Evolutionary conservation across 2,329 filamentous ascomycete species (phyloP).

Genomic region (Ophiocordyceps camponoti-floridani): DNA sequence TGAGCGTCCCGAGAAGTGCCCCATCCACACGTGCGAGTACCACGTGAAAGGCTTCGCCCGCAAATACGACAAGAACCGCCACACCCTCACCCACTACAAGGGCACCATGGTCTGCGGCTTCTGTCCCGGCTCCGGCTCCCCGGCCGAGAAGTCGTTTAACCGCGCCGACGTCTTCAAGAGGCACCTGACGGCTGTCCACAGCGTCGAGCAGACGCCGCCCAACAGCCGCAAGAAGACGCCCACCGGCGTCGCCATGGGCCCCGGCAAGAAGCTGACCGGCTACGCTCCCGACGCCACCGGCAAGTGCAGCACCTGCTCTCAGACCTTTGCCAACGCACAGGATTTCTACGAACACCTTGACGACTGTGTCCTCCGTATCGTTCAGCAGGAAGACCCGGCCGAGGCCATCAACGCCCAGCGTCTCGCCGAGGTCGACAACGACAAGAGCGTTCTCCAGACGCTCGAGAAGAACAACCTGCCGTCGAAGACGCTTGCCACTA

Average conservation of each 20-base stretch:
- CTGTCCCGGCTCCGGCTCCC: constrained; percentile 72
- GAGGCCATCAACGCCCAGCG: constrained; percentile 52
- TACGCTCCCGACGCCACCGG: constrained; percentile 51
- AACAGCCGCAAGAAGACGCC: constrained; percentile 51
- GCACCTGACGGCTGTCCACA: constrained; percentile 81
- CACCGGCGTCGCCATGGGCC: not conserved
- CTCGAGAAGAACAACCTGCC: constrained; percentile 45
- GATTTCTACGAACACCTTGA: constrained; percentile 96
- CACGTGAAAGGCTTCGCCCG: constrained; percentile 85
- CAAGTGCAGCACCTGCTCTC: constrained; percentile 80
- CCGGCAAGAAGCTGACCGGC: constrained; percentile 41
- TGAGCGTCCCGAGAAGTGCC: constrained; percentile 89
- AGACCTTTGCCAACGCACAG: constrained; percentile 65
- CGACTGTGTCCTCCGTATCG: constrained; percentile 41
- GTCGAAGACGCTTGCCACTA: constrained; percentile 19
- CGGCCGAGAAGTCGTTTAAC: constrained; percentile 90
- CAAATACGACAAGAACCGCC: constrained; percentile 96
- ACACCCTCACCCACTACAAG: constrained; percentile 93
- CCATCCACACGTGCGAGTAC: constrained; percentile 84
- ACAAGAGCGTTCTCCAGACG: constrained; percentile 42
- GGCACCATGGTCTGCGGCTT: constrained; percentile 97
- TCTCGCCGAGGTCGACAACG: constrained; percentile 46
- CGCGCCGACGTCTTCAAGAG: constrained; percentile 94
- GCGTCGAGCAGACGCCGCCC: constrained; percentile 83
- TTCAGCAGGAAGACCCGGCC: constrained; percentile 51